Base-by-base conservation (phyloP, 2,329 filamentous ascomycete species). In the Colletotrichum chrysophilum region DNA sequence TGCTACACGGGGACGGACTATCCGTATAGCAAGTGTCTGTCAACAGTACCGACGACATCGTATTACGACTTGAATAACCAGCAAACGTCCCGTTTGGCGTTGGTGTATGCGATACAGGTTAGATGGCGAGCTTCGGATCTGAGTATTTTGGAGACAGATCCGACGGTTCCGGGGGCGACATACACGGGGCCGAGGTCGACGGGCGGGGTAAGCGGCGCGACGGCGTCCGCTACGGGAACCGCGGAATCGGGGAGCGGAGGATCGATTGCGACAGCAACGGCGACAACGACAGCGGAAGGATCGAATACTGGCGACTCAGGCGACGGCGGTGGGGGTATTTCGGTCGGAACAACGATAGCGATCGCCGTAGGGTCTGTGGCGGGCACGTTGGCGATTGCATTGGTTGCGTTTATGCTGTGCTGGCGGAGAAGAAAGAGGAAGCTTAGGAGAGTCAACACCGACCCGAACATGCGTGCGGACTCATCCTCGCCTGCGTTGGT, bases 61-160 rank as follows among this genome's bases (percentile, higher is more conserved):
- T 78, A 55, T 12, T 64, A 56, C 32, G 32, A 71, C 61, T 34
- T 7, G 34, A 18, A 70, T 30, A 71, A 75, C 14, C 24, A 66
- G 24, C 55, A 10, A 5, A 75, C 66, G 2, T 66, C 71, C 24
- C 56, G n/a, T 8, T 71, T 76, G 18, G 71, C 74, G 18, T 60
- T 75, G 38, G 77, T 78, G 9, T 79, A 36, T 52, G 78, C 72
- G 10, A 60, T 79, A 13, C 78, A 79, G 56, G 78, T 79, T n/a
- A 73, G 78, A 30, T 79, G 78, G 78, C 75, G 71, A 62, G 66
- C 69, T 7, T 77, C 75, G 18, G 78, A 79, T 58, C 66, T 79
- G 7, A 70, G 69, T 21, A 76, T 70, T 18, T 36, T 79, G 26
- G 70, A 78, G 38, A 79, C 78, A 34, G 71, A 79, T 32, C 78